These are phyloP conservation scores for Eucalyptus decipiens DNA, from an alignment of 345 rosid species.

Conservation along the genomic window DNA sequence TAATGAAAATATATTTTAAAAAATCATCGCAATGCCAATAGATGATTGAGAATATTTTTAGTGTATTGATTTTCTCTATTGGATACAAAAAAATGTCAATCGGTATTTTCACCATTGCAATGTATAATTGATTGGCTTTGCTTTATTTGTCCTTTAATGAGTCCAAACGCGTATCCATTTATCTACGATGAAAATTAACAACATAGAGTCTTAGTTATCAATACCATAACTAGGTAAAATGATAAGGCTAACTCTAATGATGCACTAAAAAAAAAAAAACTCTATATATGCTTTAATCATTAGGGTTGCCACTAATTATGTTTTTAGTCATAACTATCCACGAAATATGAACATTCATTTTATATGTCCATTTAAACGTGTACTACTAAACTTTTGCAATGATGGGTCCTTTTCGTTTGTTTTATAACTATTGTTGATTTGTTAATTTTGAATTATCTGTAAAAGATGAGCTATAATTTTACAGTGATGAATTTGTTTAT, in stretches of 20 bases:
- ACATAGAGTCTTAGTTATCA: not conserved
- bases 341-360: not conserved
- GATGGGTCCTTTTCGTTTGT: not conserved
- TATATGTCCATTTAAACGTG: not conserved
- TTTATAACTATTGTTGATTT: not conserved
- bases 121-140: not conserved
- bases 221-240: not conserved
- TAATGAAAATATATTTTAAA: not conserved
- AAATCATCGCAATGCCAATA: not conserved
- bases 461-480: not conserved
- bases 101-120: not conserved
- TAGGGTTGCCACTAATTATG: not conserved
- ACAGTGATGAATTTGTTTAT: not conserved
- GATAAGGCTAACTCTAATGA: not conserved
- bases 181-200: not conserved
- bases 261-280: not conserved
- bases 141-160: not conserved
- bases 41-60: not conserved
- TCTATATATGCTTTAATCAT: not conserved
- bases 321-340: not conserved
- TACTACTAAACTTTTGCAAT: not conserved
- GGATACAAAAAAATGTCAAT: not conserved
- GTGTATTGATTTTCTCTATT: not conserved
- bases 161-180: not conserved
- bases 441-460: not conserved